Evolutionary conservation across 192 early-diverging fungal genomes (phyloP).

Genomic region (Umbelopsis ramanniana): DNA sequence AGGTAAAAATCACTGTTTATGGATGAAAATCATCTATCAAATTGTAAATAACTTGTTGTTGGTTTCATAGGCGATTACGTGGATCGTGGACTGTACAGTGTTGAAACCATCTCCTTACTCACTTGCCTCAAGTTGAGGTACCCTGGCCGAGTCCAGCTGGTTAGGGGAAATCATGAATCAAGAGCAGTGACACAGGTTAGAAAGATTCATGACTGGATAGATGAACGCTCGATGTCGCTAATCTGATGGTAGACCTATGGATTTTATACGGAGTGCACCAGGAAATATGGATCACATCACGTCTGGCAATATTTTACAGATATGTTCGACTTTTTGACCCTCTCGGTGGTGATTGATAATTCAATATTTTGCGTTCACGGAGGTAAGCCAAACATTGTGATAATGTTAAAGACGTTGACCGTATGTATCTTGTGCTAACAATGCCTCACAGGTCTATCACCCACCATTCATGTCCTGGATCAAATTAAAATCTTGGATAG

Average conservation of each 20-base stretch:
- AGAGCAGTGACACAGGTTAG: conserved; percentile 86
- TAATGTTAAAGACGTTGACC: neutral
- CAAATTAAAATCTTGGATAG: conserved; percentile 87
- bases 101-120: conserved; percentile 92
- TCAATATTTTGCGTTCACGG: conserved; percentile 96
- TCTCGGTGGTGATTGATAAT: conserved; percentile 88
- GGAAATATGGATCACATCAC: conserved; percentile 80
- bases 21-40: neutral
- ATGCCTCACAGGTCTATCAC: conserved; percentile 51
- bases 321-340: conserved; percentile 90
- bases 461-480: conserved; percentile 83
- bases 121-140: conserved; percentile 88
- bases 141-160: conserved; percentile 84
- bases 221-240: neutral
- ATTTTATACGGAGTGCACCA: conserved; percentile 91
- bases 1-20: conserved; percentile 46
- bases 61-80: conserved; percentile 78
- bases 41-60: neutral
- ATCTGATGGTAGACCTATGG: conserved; percentile 75
- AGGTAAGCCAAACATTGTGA: conserved; percentile 48
- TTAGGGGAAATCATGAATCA: conserved; percentile 95
- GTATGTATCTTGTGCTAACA: neutral
- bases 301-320: conserved; percentile 96
- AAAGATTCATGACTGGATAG: neutral
- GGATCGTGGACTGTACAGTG: conserved; percentile 82